Evolutionary conservation across 164 flowering plant species (phyloP).

Genomic region (Hamamelis virginiana): DNA sequence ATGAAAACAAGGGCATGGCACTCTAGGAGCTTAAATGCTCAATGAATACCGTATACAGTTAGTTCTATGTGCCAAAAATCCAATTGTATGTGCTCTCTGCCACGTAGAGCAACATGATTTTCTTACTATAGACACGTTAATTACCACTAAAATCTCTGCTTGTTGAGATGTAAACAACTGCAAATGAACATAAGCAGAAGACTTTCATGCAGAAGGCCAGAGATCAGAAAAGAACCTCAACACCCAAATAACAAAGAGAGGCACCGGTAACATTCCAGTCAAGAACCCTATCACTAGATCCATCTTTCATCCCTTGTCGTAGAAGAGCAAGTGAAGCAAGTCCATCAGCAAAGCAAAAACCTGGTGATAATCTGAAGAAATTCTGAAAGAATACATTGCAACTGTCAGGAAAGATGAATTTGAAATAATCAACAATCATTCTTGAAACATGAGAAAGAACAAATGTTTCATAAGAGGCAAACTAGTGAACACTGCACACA

Average conservation of each 20-base stretch:
- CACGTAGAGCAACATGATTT: background rate
- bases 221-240: constrained; percentile 58
- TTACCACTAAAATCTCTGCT: background rate
- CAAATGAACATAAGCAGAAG: background rate
- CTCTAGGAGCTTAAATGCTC: no score
- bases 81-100: background rate
- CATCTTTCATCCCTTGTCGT: constrained; percentile 86
- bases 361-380: constrained; percentile 90
- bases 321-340: constrained; percentile 96
- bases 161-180: background rate
- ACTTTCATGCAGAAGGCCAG: constrained; percentile 10
- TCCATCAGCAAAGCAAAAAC: constrained; percentile 99
- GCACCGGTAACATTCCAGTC: constrained; percentile 98
- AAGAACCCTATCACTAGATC: constrained; percentile 49
- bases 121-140: background rate
- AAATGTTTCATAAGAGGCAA: background rate
- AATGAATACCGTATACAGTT: background rate
- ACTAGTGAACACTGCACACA: background rate
- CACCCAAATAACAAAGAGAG: constrained; percentile 71
- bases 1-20: no score
- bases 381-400: constrained; percentile 50
- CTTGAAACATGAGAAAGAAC: background rate
- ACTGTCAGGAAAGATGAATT: constrained; percentile 9
- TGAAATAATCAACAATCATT: background rate
- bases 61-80: background rate